Conservation (phyloP, 352 stramenopile genomes). For the Phytophthora fragariaefolia region DNA sequence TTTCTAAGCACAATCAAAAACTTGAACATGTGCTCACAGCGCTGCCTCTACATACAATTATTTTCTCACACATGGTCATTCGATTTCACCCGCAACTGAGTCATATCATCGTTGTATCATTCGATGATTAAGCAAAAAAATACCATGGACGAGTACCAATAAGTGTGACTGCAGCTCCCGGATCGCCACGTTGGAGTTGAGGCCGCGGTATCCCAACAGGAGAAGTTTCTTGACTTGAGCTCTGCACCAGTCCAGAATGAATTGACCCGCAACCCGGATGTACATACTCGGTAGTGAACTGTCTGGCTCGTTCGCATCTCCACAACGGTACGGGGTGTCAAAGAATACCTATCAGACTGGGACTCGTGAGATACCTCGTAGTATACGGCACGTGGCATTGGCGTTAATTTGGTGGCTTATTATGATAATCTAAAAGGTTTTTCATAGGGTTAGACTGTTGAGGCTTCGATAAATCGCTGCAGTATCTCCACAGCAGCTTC, state of each 20-base stretch:
- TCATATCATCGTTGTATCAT: neutral
- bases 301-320: conserved; percentile 5
- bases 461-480: conserved; percentile 34
- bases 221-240: conserved; percentile 5
- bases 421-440: conserved; percentile 27
- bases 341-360: neutral
- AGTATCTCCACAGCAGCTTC: conserved; percentile 37
- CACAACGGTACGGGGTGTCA: too few relatives aligned
- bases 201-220: conserved; percentile 3
- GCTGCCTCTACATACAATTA: too few relatives aligned
- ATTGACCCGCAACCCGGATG: neutral
- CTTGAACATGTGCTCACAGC: neutral
- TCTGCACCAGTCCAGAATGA: conserved; percentile 4
- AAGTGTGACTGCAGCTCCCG: neutral
- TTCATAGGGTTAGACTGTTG: conserved; percentile 17
- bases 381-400: neutral
- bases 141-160: conserved; percentile 4
- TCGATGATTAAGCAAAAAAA: neutral
- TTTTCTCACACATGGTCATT: too few relatives aligned
- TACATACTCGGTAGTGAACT: too few relatives aligned
- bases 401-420: conserved; percentile 14
- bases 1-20: neutral
- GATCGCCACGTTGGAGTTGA: neutral
- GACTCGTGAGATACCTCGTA: neutral
- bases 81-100: too few relatives aligned